Evolutionary conservation across 1,139 yeast species (phyloP).

Genomic region (Zygoascus hellenicus): DNA sequence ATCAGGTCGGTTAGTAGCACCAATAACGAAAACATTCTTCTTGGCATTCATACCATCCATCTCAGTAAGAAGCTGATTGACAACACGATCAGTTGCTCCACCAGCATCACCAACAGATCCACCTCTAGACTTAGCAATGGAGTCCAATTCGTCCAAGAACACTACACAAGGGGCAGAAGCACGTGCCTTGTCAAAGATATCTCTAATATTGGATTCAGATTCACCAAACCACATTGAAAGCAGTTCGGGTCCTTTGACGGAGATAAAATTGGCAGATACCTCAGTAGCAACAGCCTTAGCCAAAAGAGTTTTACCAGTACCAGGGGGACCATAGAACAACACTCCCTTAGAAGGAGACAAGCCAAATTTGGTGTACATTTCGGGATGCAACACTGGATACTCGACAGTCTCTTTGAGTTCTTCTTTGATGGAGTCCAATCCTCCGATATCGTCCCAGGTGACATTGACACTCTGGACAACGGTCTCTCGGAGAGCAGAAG

Average conservation of each 20-base stretch:
- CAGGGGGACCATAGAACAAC: constrained; percentile 97
- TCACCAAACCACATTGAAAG: constrained; percentile 99
- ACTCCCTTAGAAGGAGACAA: constrained; percentile 98
- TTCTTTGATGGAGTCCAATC: constrained; percentile 88
- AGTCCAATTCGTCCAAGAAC: constrained; percentile 94
- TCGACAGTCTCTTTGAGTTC: constrained; percentile 98
- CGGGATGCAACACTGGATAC: constrained; percentile 98
- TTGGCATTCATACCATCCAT: constrained; percentile 99
- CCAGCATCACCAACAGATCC: constrained; percentile 89
- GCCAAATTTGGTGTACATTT: constrained; percentile 96
- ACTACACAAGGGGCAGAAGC: constrained; percentile 99
- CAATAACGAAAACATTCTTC: constrained; percentile 96
- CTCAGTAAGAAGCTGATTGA: constrained; percentile 94
- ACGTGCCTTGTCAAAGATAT: constrained; percentile 95
- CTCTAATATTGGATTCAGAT: constrained; percentile 94
- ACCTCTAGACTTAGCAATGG: constrained; percentile 97
- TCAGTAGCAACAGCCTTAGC: constrained; percentile 99
- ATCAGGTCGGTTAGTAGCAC: constrained; percentile 98
- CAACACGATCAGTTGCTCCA: constrained; percentile 94
- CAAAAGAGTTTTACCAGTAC: constrained; percentile 96
- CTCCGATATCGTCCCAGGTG: constrained; percentile 98
- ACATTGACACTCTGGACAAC: constrained; percentile 98
- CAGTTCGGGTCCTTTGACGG: constrained; percentile 96
- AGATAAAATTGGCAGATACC: constrained; percentile 92
- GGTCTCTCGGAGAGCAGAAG: constrained; percentile 98